Evolutionary conservation across 1,139 yeast genomes (phyloP), one percentile per base, ranked within the genome.

Genomic region (Torulaspora pretoriensis): DNA sequence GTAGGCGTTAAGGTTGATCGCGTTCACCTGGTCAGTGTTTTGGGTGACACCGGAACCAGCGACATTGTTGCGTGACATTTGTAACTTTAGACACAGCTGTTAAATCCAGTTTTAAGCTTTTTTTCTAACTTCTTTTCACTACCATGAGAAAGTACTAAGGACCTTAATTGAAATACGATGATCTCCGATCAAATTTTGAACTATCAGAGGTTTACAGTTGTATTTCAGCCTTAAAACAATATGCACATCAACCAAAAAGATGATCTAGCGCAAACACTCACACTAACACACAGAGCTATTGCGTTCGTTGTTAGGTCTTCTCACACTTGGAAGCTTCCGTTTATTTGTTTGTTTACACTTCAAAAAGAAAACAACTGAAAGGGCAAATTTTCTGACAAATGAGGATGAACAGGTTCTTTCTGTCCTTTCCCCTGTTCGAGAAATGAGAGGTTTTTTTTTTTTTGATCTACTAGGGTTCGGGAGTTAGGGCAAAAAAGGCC

Each of bases 1-100:
- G 28, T 53, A 53, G 14, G 44, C 38, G 32, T 40, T 36, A 14
- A 44, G 35, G 31, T 44, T 43, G 26, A 44, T 37, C 17, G 40
- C 44, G 24, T 35, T 42, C 19, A 38, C 19, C 3, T 32, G 17
- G 24, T 41, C 42, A 23, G 26, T 16, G 17, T 34, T 40, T 9
- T 33, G 29, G 19, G 28, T 36, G 22, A 22, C 10, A 28, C 24
- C 24, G 29, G 26, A 28, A 13, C 24, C 41, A 27, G 27, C n/a
- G 22, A 25, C 12, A 28, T 25, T 43, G 35, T 40, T 43, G 43
- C 17, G 40, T 26, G 46, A 46, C 45, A 42, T 42, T 16, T 10
- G 28, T 16, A 9, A 3, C 4, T 32, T 17, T 25, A 35, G 17
- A 34, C n/a, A 35, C 23, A 29, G 19, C 32, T 29, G 19, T 29